Conservation (phyloP, 2,329 filamentous ascomycete genomes). For the Diaporthe caulivora region DNA sequence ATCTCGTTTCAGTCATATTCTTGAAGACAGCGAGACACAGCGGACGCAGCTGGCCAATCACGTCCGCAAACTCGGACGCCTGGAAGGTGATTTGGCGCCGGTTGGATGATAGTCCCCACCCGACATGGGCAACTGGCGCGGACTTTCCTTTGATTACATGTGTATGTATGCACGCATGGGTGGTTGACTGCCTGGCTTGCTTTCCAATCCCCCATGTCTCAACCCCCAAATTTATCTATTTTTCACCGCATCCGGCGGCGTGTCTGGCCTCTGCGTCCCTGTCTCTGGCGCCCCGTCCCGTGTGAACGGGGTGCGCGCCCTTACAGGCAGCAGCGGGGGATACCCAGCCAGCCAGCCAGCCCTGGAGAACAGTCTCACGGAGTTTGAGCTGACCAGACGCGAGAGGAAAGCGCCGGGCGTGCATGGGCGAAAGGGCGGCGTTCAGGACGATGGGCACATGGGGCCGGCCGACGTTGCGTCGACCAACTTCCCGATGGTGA, state of each 20-base stretch:
- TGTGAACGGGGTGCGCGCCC: neutral
- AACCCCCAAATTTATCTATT: constrained; percentile 12
- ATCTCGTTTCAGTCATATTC: neutral
- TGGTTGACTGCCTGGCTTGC: neutral
- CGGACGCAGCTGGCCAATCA: constrained; percentile 15
- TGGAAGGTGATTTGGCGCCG: constrained; percentile 23
- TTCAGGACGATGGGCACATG: neutral
- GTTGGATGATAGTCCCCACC: constrained; percentile 5
- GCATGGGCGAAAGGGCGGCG: neutral
- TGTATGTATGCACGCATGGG: neutral
- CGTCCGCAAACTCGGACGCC: neutral
- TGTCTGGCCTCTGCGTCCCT: neutral
- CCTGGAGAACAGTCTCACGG: neutral
- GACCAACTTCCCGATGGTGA: neutral
- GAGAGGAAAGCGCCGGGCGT: neutral
- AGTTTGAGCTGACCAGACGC: too few species aligned
- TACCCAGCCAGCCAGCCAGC: too few species aligned
- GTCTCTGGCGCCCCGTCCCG: neutral
- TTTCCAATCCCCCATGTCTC: constrained; percentile 12
- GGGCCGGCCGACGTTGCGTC: too few species aligned
- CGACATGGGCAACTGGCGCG: neutral
- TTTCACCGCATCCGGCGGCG: constrained; percentile 4
- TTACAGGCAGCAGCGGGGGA: neutral
- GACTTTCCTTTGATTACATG: constrained; percentile 7
- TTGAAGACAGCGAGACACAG: neutral